A percentile compares a stretch with the other conserved stretches of the same genome.
phyloP scores from a whole-genome alignment of 2,329 filamentous ascomycete species.

The Neurospora sp. region DNA sequence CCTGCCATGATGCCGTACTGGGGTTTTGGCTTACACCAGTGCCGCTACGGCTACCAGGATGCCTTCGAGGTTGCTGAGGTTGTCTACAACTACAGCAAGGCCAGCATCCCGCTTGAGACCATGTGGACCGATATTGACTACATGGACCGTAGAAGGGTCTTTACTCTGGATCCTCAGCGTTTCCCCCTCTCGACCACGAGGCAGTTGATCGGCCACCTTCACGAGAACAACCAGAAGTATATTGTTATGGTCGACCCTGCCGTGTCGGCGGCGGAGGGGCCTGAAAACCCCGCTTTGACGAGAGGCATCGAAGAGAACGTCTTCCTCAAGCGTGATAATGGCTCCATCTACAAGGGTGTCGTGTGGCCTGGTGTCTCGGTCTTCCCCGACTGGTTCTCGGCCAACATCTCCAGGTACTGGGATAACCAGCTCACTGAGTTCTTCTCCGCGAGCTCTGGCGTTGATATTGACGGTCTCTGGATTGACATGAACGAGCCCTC shows the following conservation, averaged over 20 bases:
- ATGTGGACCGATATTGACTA: conserved; percentile 61
- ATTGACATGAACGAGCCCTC: conserved; percentile 57
- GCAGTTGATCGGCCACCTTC: conserved; percentile 56
- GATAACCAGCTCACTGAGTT: conserved; percentile 54
- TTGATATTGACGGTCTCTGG: conserved; percentile 71
- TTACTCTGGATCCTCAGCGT: conserved; percentile 53
- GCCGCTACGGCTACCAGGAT: conserved; percentile 54
- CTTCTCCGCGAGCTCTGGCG: conserved; percentile 52
- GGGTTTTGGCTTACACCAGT: conserved; percentile 53
- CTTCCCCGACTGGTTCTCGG: conserved; percentile 69
- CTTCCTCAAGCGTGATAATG: conserved; percentile 43
- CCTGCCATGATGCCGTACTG: conserved; percentile 56
- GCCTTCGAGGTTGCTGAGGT: conserved; percentile 57
- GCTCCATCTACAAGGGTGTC: conserved; percentile 48
- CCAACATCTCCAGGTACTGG: conserved; percentile 58
- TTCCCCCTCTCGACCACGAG: conserved; percentile 54
- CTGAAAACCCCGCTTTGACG: conserved; percentile 33
- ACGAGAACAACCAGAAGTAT: conserved; percentile 57
- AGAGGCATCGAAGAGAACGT: conserved; percentile 32
- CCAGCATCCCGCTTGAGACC: conserved; percentile 56
- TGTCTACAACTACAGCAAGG: conserved; percentile 55
- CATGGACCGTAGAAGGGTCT: conserved; percentile 47
- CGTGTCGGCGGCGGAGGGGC: conserved; percentile 40
- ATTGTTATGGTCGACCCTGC: conserved; percentile 72
- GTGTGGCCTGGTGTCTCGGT: conserved; percentile 69